Evolutionary conservation across 2,329 filamentous ascomycete species (phyloP).

Genomic region (Cyphellophora europaea): DNA sequence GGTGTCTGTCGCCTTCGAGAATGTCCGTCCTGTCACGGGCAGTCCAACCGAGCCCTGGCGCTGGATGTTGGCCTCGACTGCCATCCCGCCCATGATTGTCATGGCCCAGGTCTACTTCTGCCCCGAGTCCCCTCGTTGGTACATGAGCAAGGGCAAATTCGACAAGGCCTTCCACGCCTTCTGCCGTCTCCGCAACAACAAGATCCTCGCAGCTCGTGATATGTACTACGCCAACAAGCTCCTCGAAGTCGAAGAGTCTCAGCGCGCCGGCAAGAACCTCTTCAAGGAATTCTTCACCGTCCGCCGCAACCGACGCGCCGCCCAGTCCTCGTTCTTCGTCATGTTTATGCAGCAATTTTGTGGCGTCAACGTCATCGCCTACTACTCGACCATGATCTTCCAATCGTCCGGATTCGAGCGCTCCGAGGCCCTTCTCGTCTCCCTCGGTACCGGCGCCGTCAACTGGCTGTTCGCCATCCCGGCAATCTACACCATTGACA

Average conservation of each 20-base stretch:
- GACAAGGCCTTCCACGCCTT: constrained; percentile 22
- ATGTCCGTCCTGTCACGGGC: constrained; percentile 15
- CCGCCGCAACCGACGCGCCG: constrained; percentile 35
- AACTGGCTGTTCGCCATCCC: constrained; percentile 58
- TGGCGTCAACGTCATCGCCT: constrained; percentile 29
- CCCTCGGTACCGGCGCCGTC: constrained; percentile 50
- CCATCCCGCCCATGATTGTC: constrained; percentile 51
- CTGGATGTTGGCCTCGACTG: constrained; percentile 59
- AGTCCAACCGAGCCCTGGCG: constrained; percentile 53
- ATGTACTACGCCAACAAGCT: constrained; percentile 35
- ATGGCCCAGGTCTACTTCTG: constrained; percentile 56
- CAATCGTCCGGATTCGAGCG: constrained; percentile 32
- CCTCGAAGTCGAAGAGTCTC: constrained; percentile 37
- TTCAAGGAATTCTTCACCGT: constrained; percentile 37
- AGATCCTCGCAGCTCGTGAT: constrained; percentile 22
- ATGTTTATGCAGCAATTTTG: constrained; percentile 24
- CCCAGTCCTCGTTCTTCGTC: constrained; percentile 16
- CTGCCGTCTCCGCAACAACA: constrained; percentile 20
- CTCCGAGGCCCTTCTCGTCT: constrained; percentile 38
- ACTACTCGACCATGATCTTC: constrained; percentile 42
- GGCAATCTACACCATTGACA: constrained; percentile 52
- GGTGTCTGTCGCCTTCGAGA: constrained; percentile 36
- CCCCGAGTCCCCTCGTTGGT: constrained; percentile 44
- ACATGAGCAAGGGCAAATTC: constrained; percentile 22
- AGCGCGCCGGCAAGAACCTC: constrained; percentile 27